Evolutionary conservation across 2,329 filamentous ascomycete species (phyloP), one percentile per base, ranked within the genome.

Genomic region (Chaetomiaceae sp.): DNA sequence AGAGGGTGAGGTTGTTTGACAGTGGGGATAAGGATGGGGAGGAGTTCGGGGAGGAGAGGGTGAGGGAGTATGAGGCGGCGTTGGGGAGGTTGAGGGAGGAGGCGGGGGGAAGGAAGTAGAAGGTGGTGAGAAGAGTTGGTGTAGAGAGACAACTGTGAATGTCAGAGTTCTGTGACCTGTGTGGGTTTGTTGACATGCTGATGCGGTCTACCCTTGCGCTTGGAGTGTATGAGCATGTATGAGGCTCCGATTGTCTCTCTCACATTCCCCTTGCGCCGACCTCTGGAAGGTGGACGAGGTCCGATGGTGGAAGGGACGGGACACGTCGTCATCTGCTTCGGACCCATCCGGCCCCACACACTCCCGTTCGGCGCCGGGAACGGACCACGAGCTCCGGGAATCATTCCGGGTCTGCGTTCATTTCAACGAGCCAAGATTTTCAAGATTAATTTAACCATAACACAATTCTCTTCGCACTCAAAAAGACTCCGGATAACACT

Each of bases 1-100:
- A 75, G 58, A 71, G 79, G 54, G 68, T 76, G 4, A 69, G 73
- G 37, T 66, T 82, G n/a, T n/a, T n/a, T n/a, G n/a, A n/a, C n/a
- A n/a, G n/a, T 27, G 72, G 69, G 61, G 8, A n/a, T n/a, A n/a
- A 7, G 27, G 73, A 78, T 23, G 72, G 72, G 50, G 69, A 75
- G 44, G 43, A 31, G 58, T 81, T 82, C 61, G 63, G 61, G 12
- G 75, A 80, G 60, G 72, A 71, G 44, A 72, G 73, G 54, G 66
- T 81, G 9, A 66, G 69, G 43, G 65, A 65, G 33, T 82, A 82
- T 55, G 78, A 82, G 62, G 62, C 67, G 27, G 85, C 86, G 12
- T 68, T 92, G 58, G 77, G 77, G 59, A 75, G 76, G 64, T 71
- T 91, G 59, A 81, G 82, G 47, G 75, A 78, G 52, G 84, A 88